Percentiles rank a stretch among this genome's conserved stretches.
These are phyloP conservation scores for Phytophthora aleatoria DNA, from an alignment of 352 stramenopile species.

Conservation along the genomic window DNA sequence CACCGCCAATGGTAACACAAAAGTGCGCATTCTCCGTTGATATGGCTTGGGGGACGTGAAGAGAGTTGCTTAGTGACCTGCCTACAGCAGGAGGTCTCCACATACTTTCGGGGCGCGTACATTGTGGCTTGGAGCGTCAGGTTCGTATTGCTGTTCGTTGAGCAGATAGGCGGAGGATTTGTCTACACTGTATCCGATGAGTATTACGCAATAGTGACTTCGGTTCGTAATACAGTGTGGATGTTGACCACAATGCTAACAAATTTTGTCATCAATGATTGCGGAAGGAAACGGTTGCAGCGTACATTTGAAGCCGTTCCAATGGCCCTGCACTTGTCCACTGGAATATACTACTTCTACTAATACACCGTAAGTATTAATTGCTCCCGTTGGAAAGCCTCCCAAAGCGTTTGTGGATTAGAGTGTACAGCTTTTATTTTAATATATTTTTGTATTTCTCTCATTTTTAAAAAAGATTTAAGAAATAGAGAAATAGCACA, in stretches of 20 bases:
- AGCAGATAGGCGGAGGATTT: neutral
- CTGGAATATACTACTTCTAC: neutral
- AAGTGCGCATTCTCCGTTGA: conserved; percentile 7
- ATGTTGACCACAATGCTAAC: too few relatives aligned
- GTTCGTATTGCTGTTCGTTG: neutral
- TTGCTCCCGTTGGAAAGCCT: neutral
- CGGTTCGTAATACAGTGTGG: neutral
- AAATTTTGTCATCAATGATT: too few relatives aligned
- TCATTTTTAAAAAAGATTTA: too few relatives aligned
- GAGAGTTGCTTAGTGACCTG: conserved; percentile 5
- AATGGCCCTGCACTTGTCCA: neutral
- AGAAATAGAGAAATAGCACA: neutral
- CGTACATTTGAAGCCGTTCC: neutral
- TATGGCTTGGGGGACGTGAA: neutral
- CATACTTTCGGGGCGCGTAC: neutral
- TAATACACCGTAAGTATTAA: neutral
- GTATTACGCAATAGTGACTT: neutral
- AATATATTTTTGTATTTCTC: too few relatives aligned
- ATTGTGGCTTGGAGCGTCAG: neutral
- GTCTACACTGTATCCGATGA: neutral
- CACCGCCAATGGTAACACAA: neutral
- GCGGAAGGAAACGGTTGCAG: too few relatives aligned
- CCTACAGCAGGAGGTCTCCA: neutral
- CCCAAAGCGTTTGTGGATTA: too few relatives aligned
- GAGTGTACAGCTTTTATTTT: too few relatives aligned